A percentile compares a stretch with the other conserved stretches of the same genome.
Evolutionary conservation across 257 asterid genomes (phyloP).

Genomic region (Mitragyna speciosa): DNA sequence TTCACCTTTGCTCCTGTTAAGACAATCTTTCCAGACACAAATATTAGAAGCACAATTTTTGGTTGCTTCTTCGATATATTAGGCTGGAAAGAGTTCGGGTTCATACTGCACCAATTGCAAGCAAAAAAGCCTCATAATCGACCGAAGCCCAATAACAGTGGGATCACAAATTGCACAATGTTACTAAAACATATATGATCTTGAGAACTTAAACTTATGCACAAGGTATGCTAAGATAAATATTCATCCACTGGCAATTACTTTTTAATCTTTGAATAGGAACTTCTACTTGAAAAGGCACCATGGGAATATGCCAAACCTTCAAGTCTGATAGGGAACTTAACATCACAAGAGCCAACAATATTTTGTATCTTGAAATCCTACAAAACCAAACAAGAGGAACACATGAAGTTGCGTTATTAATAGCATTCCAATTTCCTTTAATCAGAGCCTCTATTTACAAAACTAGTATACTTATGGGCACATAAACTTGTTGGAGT

Average conservation of each 20-base stretch:
- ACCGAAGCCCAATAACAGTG: not conserved
- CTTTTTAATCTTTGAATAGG: not conserved
- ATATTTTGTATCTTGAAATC: constrained; percentile 32
- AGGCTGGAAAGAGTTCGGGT: constrained; percentile 90
- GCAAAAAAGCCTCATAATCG: not conserved
- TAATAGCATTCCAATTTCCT: not conserved
- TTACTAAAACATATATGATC: no score
- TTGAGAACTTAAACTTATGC: no score
- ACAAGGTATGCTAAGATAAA: not conserved
- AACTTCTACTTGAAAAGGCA: constrained; percentile 29
- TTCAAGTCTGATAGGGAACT: constrained; percentile 30
- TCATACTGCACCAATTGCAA: constrained; percentile 60
- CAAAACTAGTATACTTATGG: no score
- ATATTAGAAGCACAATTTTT: constrained; percentile 85
- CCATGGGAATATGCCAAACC: constrained; percentile 31
- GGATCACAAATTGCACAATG: constrained; percentile 8
- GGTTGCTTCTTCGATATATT: constrained; percentile 93
- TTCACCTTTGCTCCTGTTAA: constrained; percentile 93
- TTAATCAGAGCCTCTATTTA: not conserved
- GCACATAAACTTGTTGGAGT: no score
- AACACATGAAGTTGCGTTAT: not conserved
- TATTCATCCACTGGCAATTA: not conserved
- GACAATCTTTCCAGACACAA: constrained; percentile 93
- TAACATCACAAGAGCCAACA: constrained; percentile 32
- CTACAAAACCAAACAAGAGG: constrained; percentile 1